Conservation (phyloP, 768 basidiomycete species). For the Phlegmacium glaucopus region DNA sequence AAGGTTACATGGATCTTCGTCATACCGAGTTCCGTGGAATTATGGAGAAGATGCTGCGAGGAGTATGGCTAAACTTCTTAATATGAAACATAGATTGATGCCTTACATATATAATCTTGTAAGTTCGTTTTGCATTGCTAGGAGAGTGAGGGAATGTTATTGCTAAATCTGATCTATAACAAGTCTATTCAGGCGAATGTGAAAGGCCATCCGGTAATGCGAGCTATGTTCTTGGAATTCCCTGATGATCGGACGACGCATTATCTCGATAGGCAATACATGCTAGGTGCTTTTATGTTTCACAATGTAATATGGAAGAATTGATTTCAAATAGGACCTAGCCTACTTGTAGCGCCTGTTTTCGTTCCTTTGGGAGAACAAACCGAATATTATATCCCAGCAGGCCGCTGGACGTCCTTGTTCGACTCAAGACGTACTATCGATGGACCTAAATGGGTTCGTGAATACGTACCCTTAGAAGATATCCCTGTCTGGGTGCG, state of each 20-base stretch:
- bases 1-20: conserved; percentile 67
- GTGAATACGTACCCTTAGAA: conserved; percentile 58
- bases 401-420: conserved; percentile 59
- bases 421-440: conserved; percentile 51
- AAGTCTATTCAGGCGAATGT: conserved; percentile 52
- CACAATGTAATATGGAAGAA: neutral
- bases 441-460: conserved; percentile 60
- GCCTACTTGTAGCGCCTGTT: conserved; percentile 60
- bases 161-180: neutral
- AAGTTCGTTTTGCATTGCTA: conserved; percentile 11
- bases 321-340: conserved; percentile 37
- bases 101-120: conserved; percentile 65
- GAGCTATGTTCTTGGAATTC: conserved; percentile 70
- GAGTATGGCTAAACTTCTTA: conserved; percentile 58
- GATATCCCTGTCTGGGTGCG: conserved; percentile 68
- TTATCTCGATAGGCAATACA: conserved; percentile 57
- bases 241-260: conserved; percentile 56
- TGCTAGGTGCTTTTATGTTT: conserved; percentile 30
- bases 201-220: conserved; percentile 54
- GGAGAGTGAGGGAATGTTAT: conserved; percentile 7
- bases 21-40: conserved; percentile 77
- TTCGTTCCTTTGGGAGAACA: conserved; percentile 52
- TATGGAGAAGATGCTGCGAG: conserved; percentile 69
- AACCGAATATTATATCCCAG: conserved; percentile 57
- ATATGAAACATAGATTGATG: conserved; percentile 69